Percentiles rank a stretch among this genome's conserved stretches.
Conservation (phyloP, 192 early-diverging fungal genomes). For the Rhizoclosmatium globosum region DNA sequence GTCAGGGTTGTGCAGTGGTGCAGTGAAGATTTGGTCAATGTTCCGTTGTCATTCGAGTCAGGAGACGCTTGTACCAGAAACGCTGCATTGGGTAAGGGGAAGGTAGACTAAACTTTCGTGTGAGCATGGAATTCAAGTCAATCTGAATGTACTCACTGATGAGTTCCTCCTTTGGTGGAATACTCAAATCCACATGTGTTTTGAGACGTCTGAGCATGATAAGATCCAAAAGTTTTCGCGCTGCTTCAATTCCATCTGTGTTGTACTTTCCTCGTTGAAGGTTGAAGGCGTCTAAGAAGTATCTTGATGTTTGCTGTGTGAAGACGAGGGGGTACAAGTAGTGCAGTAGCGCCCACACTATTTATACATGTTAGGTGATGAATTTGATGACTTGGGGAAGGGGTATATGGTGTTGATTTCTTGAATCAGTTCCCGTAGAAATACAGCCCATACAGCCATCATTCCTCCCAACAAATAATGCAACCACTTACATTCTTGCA, state of each 20-base stretch:
- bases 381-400: neutral
- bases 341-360: conserved; percentile 75
- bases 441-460: neutral
- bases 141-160: conserved; percentile 22
- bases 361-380: neutral
- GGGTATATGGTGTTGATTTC: neutral
- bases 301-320: conserved; percentile 36
- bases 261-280: conserved; percentile 44
- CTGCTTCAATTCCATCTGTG: conserved; percentile 30
- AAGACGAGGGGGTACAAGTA: conserved; percentile 78
- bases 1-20: neutral
- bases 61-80: conserved; percentile 55
- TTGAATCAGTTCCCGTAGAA: neutral
- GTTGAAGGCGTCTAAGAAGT: conserved; percentile 46
- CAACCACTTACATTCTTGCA: conserved; percentile 67
- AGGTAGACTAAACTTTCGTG: conserved; percentile 38
- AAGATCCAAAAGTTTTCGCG: conserved; percentile 45
- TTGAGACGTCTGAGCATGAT: conserved; percentile 56
- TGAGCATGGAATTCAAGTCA: neutral
- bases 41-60: conserved; percentile 44
- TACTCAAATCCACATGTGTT: conserved; percentile 48
- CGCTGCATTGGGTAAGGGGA: conserved; percentile 46
- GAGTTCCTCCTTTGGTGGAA: conserved; percentile 54
- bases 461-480: neutral
- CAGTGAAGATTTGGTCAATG: conserved; percentile 43